Evolutionary conservation across 345 rosid genomes (phyloP), one percentile per base, ranked within the genome.

Genomic region (Lumnitzera littorea): DNA sequence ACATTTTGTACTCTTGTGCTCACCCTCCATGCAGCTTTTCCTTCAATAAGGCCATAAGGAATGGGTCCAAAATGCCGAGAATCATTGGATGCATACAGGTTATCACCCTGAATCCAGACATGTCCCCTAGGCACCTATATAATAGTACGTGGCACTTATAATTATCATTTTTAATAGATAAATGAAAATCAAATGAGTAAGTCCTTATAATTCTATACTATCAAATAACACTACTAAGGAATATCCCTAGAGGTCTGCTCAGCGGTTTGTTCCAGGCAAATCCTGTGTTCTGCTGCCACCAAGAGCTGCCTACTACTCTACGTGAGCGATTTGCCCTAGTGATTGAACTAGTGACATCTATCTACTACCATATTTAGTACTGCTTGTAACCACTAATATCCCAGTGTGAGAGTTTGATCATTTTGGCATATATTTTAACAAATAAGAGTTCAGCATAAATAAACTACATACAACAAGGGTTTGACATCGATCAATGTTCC

Each of bases 91-190:
- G 79, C 84, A 71, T 86, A 83, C 60, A 80, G 29, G 64, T 88
- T 91, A 74, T 91, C 98, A 41, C 96, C 96, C 64, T 91, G 95
- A 65, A 91, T 80, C 96, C 96, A 91, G 60, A 88, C 81, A 70
- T 91, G 95, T 29, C 95, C 98, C 75, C 79, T 81, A 23, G 97
- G 95, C 20, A 87, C 84, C 96, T 88, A 66, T 46, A 43, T 61
- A 62, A n/a, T 16, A 43, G 25, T n/a, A 24, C 17, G 36, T 14
- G 57, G 17, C 41, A 41, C 25, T 27, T 5, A 27, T 27, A 47
- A 8, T 14, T 0, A 23, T n/a, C 53, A 24, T 24, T 20, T 15
- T 24, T 10, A 43, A 25, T 25, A 5, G 8, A 12, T n/a, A 4
- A 6, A 13, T 8, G 51, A 48, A 17, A 12, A 15, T 15, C 13